Evolutionary conservation across 176 grass and related monocot species (phyloP), one percentile per base, ranked within the genome.

Genomic region (Carex myosuroides): DNA sequence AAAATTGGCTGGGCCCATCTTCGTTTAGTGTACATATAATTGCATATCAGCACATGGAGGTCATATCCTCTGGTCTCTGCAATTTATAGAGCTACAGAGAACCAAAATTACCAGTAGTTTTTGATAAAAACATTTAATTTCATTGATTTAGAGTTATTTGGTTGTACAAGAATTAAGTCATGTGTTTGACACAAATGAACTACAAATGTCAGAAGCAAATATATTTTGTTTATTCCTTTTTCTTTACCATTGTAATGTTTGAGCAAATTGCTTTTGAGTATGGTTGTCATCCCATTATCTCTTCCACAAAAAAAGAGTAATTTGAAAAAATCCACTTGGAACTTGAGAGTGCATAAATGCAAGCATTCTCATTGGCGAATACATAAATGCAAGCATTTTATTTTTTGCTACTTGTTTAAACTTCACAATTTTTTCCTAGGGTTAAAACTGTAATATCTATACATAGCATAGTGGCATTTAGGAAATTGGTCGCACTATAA

Each of bases 21-120:
- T 81, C 22, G 56, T 81, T 81, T 63, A 61, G 58, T 44, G 56
- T 62, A 81, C 78, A 39, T 18, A 18, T 64, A 12, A 46, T 81
- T 46, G 58, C 79, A 39, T 26, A 46, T 44, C 37, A 39, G 37
- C 37, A 39, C 6, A 39, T 39, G 22, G 13, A 21, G 30, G 18
- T 22, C 58, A 12, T 44, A 44, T 64, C 16, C 55, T 63, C 30
- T 81, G n/a, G 59, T 16, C 79, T 81, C 2, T 22, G 12, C 57
- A 81, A 24, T 60, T 8, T 81, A 81, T 61, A 8, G 18, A 81
- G 33, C 7, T 13, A n/a, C 13, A 50, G 4, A 21, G 6, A 62
- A 42, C 1, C 7, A 46, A 46, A 46, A 46, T 9, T 9, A 46
- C 8, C 42, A 46, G 42, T 46, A 2, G 8, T 46, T 46, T 46